Percentiles rank a stretch among this genome's conserved stretches.
Evolutionary conservation across 164 flowering plant species (phyloP).

Genomic region (Liquidambar formosana): DNA sequence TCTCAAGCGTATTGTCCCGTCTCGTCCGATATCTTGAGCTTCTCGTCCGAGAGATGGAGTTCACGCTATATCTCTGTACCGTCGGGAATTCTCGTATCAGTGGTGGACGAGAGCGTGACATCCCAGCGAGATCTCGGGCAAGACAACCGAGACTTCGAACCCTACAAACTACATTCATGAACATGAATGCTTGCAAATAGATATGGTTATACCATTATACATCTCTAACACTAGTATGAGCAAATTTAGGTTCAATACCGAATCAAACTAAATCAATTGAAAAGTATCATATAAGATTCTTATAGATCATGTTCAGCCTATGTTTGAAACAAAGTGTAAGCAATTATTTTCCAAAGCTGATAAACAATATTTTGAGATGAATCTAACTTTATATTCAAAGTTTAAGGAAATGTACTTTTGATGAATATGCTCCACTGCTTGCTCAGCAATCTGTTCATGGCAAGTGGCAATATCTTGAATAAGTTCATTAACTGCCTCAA

Average conservation of each 20-base stretch:
- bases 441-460: conserved; percentile 97
- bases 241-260: neutral
- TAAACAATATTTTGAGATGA: neutral
- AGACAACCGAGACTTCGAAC: too few relatives aligned
- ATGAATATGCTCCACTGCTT: conserved; percentile 99
- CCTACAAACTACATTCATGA: neutral
- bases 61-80: too few relatives aligned
- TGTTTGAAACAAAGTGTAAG: too few relatives aligned
- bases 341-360: neutral
- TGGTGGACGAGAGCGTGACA: too few relatives aligned
- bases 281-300: neutral
- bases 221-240: too few relatives aligned
- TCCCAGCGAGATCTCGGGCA: too few relatives aligned
- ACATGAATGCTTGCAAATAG: neutral
- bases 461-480: conserved; percentile 85
- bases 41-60: too few relatives aligned
- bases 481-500: conserved; percentile 95
- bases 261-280: neutral
- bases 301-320: neutral
- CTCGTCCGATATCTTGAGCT: too few relatives aligned
- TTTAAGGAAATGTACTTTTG: conserved; percentile 64
- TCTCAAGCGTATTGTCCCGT: too few relatives aligned
- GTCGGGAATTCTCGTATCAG: too few relatives aligned
- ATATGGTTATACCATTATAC: neutral
- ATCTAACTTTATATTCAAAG: neutral